Conservation (phyloP, 2,329 filamentous ascomycete genomes). For the Alternaria postmessia region DNA sequence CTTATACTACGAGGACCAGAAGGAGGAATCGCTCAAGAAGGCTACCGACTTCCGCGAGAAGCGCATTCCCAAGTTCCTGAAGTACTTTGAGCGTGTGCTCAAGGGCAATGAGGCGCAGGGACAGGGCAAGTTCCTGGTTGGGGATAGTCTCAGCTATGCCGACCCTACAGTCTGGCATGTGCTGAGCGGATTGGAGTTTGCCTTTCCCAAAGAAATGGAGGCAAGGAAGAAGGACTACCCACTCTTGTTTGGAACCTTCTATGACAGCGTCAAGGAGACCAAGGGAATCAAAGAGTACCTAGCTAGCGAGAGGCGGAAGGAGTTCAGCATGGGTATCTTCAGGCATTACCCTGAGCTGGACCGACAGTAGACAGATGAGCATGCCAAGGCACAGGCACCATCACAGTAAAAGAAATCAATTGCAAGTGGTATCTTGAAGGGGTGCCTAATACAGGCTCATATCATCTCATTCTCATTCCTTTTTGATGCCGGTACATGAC, state of each 20-base stretch:
- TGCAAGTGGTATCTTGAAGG: constrained; percentile 48
- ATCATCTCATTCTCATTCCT: constrained; percentile 50
- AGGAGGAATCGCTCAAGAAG: constrained; percentile 67
- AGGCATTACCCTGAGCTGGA: constrained; percentile 79
- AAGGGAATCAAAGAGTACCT: constrained; percentile 74
- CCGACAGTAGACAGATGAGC: constrained; percentile 44
- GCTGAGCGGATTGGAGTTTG: constrained; percentile 63
- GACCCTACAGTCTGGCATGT: constrained; percentile 79
- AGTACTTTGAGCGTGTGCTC: constrained; percentile 74
- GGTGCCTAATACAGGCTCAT: constrained; percentile 43
- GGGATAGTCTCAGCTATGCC: constrained; percentile 71
- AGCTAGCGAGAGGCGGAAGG: constrained; percentile 67
- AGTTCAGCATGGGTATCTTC: constrained; percentile 73
- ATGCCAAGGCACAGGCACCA: constrained; percentile 6
- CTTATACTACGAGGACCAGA: constrained; percentile 79
- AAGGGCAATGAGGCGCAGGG: constrained; percentile 64
- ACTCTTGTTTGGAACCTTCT: constrained; percentile 68
- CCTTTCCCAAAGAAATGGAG: constrained; percentile 73
- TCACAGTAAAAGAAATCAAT: constrained; percentile 47
- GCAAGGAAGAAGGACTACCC: constrained; percentile 66
- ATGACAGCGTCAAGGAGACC: constrained; percentile 68
- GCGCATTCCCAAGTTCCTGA: constrained; percentile 75
- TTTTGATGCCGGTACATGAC: constrained; percentile 53
- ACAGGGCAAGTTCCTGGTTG: constrained; percentile 71
- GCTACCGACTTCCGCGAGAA: constrained; percentile 66